A percentile compares a stretch with the other conserved stretches of the same genome.
Evolutionary conservation across 192 early-diverging fungal genomes (phyloP).

Genomic region (Lunasporangiospora selenospora): DNA sequence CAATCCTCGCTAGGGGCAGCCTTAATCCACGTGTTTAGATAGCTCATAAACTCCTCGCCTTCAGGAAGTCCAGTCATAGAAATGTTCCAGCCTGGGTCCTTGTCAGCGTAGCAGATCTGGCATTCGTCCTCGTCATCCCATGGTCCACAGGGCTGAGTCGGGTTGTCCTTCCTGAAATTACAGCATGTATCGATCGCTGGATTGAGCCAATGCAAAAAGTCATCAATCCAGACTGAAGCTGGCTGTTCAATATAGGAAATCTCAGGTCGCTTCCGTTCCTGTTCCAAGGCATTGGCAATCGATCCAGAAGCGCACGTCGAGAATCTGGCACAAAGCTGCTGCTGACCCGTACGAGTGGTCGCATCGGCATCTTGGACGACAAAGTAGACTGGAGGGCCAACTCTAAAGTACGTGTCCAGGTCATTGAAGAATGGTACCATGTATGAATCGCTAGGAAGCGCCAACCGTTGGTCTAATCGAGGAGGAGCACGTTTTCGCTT

Average conservation of each 20-base stretch:
- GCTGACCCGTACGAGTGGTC: slow-evolving; percentile 53
- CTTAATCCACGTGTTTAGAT: slow-evolving; percentile 59
- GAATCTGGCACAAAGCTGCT: slow-evolving; percentile 65
- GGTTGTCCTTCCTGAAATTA: slow-evolving; percentile 52
- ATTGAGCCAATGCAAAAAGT: slow-evolving; percentile 70
- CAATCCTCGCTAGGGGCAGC: slow-evolving; percentile 59
- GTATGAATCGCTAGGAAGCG: slow-evolving; percentile 68
- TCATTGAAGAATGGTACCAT: slow-evolving; percentile 69
- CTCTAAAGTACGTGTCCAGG: slow-evolving; percentile 63
- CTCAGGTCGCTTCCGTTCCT: slow-evolving; percentile 65
- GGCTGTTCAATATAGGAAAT: slow-evolving; percentile 69
- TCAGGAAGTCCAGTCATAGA: slow-evolving; percentile 63
- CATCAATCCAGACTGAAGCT: slow-evolving; percentile 68
- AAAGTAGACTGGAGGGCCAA: slow-evolving; percentile 73
- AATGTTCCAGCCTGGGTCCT: slow-evolving; percentile 58
- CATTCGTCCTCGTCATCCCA: slow-evolving; percentile 59
- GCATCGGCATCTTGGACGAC: slow-evolving; percentile 58
- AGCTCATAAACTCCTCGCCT: slow-evolving; percentile 61
- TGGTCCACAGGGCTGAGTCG: slow-evolving; percentile 52
- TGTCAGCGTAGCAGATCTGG: slow-evolving; percentile 51
- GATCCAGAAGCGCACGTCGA: slow-evolving; percentile 57
- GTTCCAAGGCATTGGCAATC: slow-evolving; percentile 66
- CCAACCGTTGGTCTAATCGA: slow-evolving; percentile 66
- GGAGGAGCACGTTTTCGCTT: too few species aligned
- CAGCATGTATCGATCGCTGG: slow-evolving; percentile 64